Conservation (phyloP, 1,284 basidiomycete species). For the Schizopora paradoxa region DNA sequence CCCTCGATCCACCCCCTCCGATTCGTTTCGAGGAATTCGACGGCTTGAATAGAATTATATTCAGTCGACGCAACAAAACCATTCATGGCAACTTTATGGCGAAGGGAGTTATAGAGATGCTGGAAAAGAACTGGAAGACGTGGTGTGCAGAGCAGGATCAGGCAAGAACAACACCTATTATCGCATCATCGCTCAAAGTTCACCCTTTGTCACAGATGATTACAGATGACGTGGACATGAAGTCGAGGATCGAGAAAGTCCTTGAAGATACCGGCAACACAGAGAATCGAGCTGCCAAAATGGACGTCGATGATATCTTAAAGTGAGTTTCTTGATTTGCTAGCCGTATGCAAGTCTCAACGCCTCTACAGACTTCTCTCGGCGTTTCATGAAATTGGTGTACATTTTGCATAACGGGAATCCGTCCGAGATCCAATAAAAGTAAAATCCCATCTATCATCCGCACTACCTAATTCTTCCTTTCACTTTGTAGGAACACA, state of each 20-base stretch:
- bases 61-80: constrained; percentile 88
- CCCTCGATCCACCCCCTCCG: constrained; percentile 91
- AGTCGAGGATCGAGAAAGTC: constrained; percentile 71
- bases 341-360: constrained; percentile 3
- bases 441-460: constrained; percentile 2
- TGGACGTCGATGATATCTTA: constrained; percentile 82
- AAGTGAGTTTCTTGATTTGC: constrained; percentile 41
- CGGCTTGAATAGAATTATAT: constrained; percentile 87
- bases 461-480: constrained; percentile 6
- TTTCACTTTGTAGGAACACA: no score
- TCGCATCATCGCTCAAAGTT: constrained; percentile 16
- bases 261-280: constrained; percentile 61
- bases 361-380: constrained; percentile 48
- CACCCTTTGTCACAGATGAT: constrained; percentile 47
- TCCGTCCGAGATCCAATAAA: no score
- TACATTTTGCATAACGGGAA: constrained; percentile 74
- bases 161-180: constrained; percentile 33
- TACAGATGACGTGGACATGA: constrained; percentile 69
- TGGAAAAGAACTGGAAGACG: constrained; percentile 93
- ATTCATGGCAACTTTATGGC: constrained; percentile 86
- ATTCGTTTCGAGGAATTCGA: constrained; percentile 98
- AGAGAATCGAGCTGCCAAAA: constrained; percentile 74
- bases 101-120: constrained; percentile 90
- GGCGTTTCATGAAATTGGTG: constrained; percentile 79
- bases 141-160: constrained; percentile 82